Percentiles rank a stretch among this genome's conserved stretches.
phyloP scores from a whole-genome alignment of 1,139 yeast genomes.

The Saccharomycopsis hybrid region DNA sequence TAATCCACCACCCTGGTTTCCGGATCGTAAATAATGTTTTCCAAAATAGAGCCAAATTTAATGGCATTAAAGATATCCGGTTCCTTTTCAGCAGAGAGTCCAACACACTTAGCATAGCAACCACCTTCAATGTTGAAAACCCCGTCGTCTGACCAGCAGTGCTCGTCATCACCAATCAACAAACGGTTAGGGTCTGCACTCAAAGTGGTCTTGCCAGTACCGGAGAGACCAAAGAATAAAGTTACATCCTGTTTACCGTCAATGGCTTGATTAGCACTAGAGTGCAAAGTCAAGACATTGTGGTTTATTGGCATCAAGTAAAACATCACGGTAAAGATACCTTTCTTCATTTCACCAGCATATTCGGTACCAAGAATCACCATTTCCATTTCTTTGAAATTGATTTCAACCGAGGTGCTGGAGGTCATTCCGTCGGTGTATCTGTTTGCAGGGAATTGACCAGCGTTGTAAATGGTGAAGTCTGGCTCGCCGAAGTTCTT shows the following conservation, averaged over 20 bases:
- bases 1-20: constrained; percentile 79
- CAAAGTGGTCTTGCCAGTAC: constrained; percentile 97
- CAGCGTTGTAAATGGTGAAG: constrained; percentile 97
- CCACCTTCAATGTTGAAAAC: constrained; percentile 99
- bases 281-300: constrained; percentile 87
- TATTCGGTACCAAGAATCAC: constrained; percentile 97
- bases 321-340: constrained; percentile 98
- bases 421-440: constrained; percentile 98
- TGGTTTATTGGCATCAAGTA: constrained; percentile 96
- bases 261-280: constrained; percentile 89
- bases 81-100: constrained; percentile 84
- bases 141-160: constrained; percentile 98
- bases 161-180: constrained; percentile 98
- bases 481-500: constrained; percentile 94
- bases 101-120: constrained; percentile 97
- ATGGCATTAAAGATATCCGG: constrained; percentile 97
- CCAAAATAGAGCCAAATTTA: constrained; percentile 89
- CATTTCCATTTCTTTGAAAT: constrained; percentile 98
- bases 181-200: constrained; percentile 94
- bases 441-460: constrained; percentile 97
- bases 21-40: constrained; percentile 87
- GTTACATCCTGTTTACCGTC: constrained; percentile 56
- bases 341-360: constrained; percentile 99
- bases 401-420: constrained; percentile 89
- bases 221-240: constrained; percentile 92